Evolutionary conservation across 306 rosid species (phyloP).

Genomic region (Acacia crassicarpa): DNA sequence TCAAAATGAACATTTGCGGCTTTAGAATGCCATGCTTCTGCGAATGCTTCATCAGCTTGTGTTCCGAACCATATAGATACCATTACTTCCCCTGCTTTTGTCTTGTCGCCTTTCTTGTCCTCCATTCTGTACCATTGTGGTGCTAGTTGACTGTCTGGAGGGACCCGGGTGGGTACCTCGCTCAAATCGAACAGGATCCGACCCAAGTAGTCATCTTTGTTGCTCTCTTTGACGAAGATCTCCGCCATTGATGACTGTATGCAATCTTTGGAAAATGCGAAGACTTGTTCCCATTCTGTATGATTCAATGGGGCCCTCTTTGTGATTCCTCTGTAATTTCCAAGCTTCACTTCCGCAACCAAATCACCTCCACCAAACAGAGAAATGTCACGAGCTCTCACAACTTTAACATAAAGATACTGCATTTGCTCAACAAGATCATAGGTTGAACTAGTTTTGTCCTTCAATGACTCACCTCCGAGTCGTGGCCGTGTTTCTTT

Average conservation of each 20-base stretch:
- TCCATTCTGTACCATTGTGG: slow-evolving; percentile 76
- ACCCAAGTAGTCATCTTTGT: slow-evolving; percentile 55
- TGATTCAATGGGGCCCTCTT: slow-evolving; percentile 39
- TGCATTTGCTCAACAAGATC: slow-evolving; percentile 69
- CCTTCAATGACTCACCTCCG: slow-evolving; percentile 55
- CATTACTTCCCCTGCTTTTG: slow-evolving; percentile 56
- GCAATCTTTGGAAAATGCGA: slow-evolving; percentile 60
- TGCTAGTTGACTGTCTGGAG: slow-evolving; percentile 64
- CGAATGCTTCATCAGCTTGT: slow-evolving; percentile 67
- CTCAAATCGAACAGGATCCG: slow-evolving; percentile 61
- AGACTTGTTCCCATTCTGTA: slow-evolving; percentile 59
- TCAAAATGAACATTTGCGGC: slow-evolving; percentile 64
- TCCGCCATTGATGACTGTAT: slow-evolving; percentile 62
- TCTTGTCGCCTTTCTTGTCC: slow-evolving; percentile 58
- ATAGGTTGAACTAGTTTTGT: slow-evolving; percentile 59
- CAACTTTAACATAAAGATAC: slow-evolving; percentile 56
- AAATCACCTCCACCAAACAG: slow-evolving; percentile 47
- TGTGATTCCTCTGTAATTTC: slow-evolving; percentile 61
- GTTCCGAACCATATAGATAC: slow-evolving; percentile 65
- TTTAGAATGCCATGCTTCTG: slow-evolving; percentile 70
- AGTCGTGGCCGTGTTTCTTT: slow-evolving; percentile 64
- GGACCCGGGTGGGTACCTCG: slow-evolving; percentile 57
- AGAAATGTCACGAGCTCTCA: slow-evolving; percentile 44
- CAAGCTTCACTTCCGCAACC: slow-evolving; percentile 65
- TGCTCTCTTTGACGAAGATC: slow-evolving; percentile 50